Base-by-base conservation (phyloP, 768 basidiomycete species). In the Termitomyces bulborhizus region DNA sequence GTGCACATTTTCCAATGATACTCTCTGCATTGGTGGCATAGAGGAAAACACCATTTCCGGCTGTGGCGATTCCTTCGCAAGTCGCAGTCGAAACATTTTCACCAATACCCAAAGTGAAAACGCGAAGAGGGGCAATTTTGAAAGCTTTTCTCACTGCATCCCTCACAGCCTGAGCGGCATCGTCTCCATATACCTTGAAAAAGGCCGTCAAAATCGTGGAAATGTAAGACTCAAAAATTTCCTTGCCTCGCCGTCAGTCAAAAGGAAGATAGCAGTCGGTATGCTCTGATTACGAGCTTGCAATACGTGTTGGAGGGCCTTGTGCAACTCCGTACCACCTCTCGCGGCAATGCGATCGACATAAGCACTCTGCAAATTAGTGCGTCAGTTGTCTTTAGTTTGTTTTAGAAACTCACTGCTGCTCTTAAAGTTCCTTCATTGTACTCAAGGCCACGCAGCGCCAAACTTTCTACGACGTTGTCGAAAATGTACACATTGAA, bases 401-500 rank as follows among this genome's bases (percentile, higher is more conserved):
- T 3, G 11, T 13, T 29, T 37, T 44, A 18, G 1, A 52, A 8
- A 66, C 76, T 68, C 62, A 73, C 77, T 43, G 80, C 80, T 32
- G 60, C 41, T 1, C 40, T 41, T 58, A 83, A 55, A 9, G 65
- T 65, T 0, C 5, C 62, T 51, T 71, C 59, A 54, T 66, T 57
- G 48, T 78, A 79, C 0, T 12, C 18, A 24, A 56, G 57, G 51
- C 78, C 76, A 0, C 24, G 42, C 0, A 37, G 24, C 77, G 77
- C 82, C 3, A 82, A 59, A 7, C 62, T 44, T 4, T 55, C 57
- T 5, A 64, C 64, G 0, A 11, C 0, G 9, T 1, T 46, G 0
- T 80, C 82, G 60, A 86, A 86, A 51, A 76, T 77, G 52, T 81
- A 72, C n/a, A 86, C 70, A 50, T 86, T 86, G 70, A 86, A 82